These are phyloP conservation scores for Aquanectria penicillioides DNA, from an alignment of 2,329 filamentous ascomycete genomes.

Conservation along the genomic window DNA sequence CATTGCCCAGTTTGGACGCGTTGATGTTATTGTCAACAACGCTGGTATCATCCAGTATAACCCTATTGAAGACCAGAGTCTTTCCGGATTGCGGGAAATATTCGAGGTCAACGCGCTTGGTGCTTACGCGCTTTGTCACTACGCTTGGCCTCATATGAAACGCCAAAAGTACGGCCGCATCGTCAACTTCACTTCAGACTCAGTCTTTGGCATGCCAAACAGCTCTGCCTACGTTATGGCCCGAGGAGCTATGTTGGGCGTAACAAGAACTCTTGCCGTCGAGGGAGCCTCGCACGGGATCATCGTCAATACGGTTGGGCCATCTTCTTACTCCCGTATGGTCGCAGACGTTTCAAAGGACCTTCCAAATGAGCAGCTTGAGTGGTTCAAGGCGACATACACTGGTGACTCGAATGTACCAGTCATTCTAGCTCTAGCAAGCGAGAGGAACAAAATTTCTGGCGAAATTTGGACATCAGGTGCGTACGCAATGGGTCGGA, in stretches of 20 bases:
- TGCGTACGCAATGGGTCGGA: not conserved
- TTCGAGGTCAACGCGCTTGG: slow-evolving; percentile 1
- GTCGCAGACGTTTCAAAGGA: slow-evolving; percentile 4
- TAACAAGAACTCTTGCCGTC: not conserved
- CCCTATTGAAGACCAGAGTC: not conserved
- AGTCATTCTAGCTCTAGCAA: not conserved
- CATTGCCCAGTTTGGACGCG: not conserved
- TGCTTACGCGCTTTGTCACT: not conserved
- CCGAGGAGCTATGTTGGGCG: not conserved
- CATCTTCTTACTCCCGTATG: slow-evolving; percentile 7
- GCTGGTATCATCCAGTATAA: not conserved
- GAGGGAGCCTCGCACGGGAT: slow-evolving; percentile 2
- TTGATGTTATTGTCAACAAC: slow-evolving; percentile 13
- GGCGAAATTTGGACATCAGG: slow-evolving; percentile 10
- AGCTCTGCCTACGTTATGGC: slow-evolving; percentile 10
- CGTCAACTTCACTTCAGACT: slow-evolving; percentile 6
- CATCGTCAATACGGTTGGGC: slow-evolving; percentile 12
- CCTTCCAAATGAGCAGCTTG: not conserved
- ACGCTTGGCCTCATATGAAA: slow-evolving; percentile 14
- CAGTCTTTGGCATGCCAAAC: slow-evolving; percentile 3
- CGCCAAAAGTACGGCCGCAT: slow-evolving; percentile 11
- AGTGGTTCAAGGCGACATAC: slow-evolving; percentile 1
- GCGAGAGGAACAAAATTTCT: not conserved
- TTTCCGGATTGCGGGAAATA: not conserved
- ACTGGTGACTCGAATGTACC: slow-evolving; percentile 6